Percentiles rank a stretch among this genome's conserved stretches.
Evolutionary conservation across 1,284 basidiomycete species (phyloP).

Genomic region (Coniferiporia sulphurascens): DNA sequence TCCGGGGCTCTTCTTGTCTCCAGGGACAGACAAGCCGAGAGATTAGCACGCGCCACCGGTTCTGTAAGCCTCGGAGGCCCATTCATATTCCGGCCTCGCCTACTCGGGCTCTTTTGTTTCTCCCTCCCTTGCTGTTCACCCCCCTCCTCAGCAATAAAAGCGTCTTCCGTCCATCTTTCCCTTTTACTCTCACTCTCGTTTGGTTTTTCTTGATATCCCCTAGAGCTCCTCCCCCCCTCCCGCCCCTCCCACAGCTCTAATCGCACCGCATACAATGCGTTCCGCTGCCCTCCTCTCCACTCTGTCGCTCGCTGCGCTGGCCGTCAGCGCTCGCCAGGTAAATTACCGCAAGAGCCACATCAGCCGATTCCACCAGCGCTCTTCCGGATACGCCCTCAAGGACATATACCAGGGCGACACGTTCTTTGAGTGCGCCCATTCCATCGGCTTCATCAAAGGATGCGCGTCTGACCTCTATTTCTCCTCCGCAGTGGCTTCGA

Average conservation of each 20-base stretch:
- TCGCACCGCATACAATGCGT: slow-evolving; percentile 3
- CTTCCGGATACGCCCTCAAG: slow-evolving; percentile 17
- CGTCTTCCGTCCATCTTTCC: neutral
- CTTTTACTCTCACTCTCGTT: neutral
- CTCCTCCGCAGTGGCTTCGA: slow-evolving; percentile 46
- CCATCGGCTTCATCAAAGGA: neutral
- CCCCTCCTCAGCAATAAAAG: neutral
- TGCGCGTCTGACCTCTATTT: neutral
- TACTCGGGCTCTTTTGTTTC: neutral
- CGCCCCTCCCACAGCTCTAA: neutral
- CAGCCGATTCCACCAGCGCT: slow-evolving; percentile 6
- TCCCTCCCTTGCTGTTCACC: neutral
- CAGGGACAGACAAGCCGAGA: too few species aligned
- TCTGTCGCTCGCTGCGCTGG: slow-evolving; percentile 17
- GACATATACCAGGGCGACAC: slow-evolving; percentile 23
- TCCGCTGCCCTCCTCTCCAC: slow-evolving; percentile 11
- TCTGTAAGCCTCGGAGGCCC: too few species aligned
- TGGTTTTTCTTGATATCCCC: neutral
- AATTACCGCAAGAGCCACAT: slow-evolving; percentile 2
- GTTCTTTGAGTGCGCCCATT: slow-evolving; percentile 26
- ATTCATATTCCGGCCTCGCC: too few species aligned
- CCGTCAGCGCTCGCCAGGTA: slow-evolving; percentile 6
- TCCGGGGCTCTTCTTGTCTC: too few species aligned
- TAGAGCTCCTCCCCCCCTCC: neutral
- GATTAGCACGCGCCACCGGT: neutral